phyloP scores from a whole-genome alignment of 768 basidiomycete species.

The Xanthoconium stramineum region DNA sequence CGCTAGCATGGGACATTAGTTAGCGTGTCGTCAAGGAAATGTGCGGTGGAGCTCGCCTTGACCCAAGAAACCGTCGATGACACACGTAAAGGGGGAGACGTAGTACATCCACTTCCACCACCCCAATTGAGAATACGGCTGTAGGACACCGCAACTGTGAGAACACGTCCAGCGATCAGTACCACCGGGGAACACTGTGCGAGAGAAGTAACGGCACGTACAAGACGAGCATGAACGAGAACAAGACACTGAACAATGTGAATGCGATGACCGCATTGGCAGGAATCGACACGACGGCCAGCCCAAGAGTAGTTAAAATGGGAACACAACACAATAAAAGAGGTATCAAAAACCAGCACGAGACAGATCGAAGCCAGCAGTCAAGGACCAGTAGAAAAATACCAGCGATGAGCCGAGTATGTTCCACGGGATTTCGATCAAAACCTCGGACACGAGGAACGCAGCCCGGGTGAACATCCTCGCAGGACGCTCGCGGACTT shows the following conservation, averaged over 20 bases:
- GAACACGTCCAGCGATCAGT: background rate
- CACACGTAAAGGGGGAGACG: constrained; percentile 49
- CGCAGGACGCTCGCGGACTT: background rate
- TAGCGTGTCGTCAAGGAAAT: background rate
- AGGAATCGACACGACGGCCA: constrained; percentile 41
- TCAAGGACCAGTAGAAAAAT: constrained; percentile 51
- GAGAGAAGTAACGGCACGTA: constrained; percentile 18
- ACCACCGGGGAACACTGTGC: background rate
- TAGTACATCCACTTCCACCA: constrained; percentile 38
- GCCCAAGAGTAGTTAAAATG: constrained; percentile 43
- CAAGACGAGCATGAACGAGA: constrained; percentile 44
- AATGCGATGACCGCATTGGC: constrained; percentile 41
- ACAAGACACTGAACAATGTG: constrained; percentile 36
- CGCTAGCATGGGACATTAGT: constrained; percentile 21
- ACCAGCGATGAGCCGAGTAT: constrained; percentile 38
- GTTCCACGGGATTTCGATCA: constrained; percentile 46
- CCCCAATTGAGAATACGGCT: constrained; percentile 37
- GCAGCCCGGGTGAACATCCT: constrained; percentile 55
- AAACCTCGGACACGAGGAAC: constrained; percentile 49
- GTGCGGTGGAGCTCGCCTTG: constrained; percentile 16
- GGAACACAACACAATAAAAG: constrained; percentile 35
- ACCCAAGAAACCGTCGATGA: constrained; percentile 42
- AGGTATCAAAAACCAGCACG: constrained; percentile 42
- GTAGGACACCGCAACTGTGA: constrained; percentile 45
- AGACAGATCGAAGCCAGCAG: constrained; percentile 37